Evolutionary conservation across 2,329 filamentous ascomycete species (phyloP).

Genomic region (Whalleya microplaca): DNA sequence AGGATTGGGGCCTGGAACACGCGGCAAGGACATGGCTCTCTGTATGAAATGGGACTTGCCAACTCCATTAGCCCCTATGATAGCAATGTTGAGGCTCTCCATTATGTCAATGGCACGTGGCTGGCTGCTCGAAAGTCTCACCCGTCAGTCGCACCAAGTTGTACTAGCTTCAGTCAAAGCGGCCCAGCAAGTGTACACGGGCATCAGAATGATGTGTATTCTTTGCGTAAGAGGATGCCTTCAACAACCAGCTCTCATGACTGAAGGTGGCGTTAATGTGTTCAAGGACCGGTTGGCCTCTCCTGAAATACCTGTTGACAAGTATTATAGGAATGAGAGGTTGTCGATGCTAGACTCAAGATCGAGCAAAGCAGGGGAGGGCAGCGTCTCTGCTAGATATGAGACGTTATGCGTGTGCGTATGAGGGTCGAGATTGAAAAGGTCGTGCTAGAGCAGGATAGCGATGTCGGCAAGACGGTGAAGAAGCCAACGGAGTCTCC

Average conservation of each 20-base stretch:
- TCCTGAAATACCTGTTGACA: constrained; percentile 40
- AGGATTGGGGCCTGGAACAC: constrained; percentile 56
- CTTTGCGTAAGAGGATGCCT: constrained; percentile 51
- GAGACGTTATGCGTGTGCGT: constrained; percentile 5
- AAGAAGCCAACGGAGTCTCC: constrained; percentile 5
- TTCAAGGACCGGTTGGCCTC: constrained; percentile 35
- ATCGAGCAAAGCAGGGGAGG: constrained; percentile 45
- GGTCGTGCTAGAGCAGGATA: constrained; percentile 11
- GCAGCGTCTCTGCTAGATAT: constrained; percentile 17
- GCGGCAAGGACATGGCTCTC: constrained; percentile 59
- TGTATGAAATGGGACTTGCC: constrained; percentile 73
- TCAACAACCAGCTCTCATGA: constrained; percentile 45
- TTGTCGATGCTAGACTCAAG: constrained; percentile 57
- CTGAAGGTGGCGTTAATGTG: constrained; percentile 36
- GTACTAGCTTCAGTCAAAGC: constrained; percentile 5
- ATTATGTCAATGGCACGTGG: constrained; percentile 42
- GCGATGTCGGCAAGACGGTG: constrained; percentile 4
- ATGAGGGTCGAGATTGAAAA: constrained; percentile 1
- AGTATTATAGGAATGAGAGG: constrained; percentile 56
- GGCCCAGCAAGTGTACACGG: constrained; percentile 12
- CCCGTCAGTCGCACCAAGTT: constrained; percentile 10
- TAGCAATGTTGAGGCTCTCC: constrained; percentile 66
- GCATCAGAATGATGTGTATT: constrained; percentile 44
- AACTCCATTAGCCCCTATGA: constrained; percentile 68
- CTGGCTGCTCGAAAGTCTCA: constrained; percentile 13